Evolutionary conservation across 2,329 filamentous ascomycete genomes (phyloP).

Genomic region (Pyrenochaeta sp.): DNA sequence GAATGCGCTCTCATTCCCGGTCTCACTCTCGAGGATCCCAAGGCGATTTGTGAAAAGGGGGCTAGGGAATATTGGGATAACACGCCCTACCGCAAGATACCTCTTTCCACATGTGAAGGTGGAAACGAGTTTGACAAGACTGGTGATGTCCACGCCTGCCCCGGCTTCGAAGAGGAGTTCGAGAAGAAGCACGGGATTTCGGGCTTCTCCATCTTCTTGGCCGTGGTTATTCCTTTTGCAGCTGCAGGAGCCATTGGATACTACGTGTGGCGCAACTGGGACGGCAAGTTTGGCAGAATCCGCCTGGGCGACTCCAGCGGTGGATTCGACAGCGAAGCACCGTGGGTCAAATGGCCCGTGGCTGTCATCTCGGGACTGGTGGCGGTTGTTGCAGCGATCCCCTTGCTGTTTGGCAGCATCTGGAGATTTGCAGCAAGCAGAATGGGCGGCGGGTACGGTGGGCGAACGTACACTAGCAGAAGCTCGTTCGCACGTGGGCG

Average conservation of each 20-base stretch:
- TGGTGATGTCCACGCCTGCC: constrained; percentile 69
- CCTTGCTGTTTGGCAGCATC: constrained; percentile 74
- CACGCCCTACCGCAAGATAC: constrained; percentile 88
- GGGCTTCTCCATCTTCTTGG: constrained; percentile 82
- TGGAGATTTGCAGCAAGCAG: constrained; percentile 69
- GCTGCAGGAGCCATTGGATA: constrained; percentile 78
- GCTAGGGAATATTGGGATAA: constrained; percentile 83
- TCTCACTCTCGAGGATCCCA: constrained; percentile 68
- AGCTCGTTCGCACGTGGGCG: constrained; percentile 87
- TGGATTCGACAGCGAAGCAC: constrained; percentile 68
- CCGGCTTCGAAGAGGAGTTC: constrained; percentile 83
- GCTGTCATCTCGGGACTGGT: constrained; percentile 62
- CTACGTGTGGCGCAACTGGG: constrained; percentile 86
- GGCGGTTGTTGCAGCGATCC: constrained; percentile 61
- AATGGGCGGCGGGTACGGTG: constrained; percentile 62
- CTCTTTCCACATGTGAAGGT: constrained; percentile 83
- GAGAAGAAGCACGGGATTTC: constrained; percentile 73
- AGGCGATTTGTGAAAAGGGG: constrained; percentile 68
- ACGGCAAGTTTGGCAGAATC: constrained; percentile 87
- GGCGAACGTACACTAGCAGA: constrained; percentile 81
- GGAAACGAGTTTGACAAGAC: constrained; percentile 78
- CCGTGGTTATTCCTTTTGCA: constrained; percentile 76
- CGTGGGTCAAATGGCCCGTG: constrained; percentile 80
- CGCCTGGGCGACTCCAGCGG: constrained; percentile 73
- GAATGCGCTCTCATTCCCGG: constrained; percentile 80